Conservation (phyloP, 176 grass and related monocot species). For the bread wheat (Triticum aestivum) region DNA sequence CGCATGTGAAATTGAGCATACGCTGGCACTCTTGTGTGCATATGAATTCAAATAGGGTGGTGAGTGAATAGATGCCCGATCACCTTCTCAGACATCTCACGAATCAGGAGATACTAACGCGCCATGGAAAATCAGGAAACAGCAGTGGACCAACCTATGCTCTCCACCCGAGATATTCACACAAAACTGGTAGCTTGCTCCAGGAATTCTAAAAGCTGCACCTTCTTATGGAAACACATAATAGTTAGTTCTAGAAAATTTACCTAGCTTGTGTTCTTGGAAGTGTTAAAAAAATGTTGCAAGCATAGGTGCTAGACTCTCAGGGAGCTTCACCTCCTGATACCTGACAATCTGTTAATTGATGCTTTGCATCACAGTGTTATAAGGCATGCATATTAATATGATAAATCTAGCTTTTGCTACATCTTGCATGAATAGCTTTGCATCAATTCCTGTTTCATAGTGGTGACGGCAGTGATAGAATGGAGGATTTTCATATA, state of each 20-base stretch:
- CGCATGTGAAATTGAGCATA: neutral
- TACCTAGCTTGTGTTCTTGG: neutral
- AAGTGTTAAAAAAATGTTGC: neutral
- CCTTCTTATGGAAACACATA: neutral
- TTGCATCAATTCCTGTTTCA: neutral
- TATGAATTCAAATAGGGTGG: neutral
- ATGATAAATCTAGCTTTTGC: neutral
- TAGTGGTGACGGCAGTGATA: neutral
- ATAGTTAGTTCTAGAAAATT: neutral
- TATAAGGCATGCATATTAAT: neutral
- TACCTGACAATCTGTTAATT: neutral
- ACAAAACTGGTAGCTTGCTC: neutral
- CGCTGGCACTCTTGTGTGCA: neutral
- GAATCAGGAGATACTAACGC: neutral
- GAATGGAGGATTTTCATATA: neutral
- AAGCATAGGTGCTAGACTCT: constrained; percentile 6
- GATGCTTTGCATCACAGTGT: neutral
- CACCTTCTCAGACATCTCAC: neutral
- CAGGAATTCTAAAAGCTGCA: neutral
- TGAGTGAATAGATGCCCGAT: neutral
- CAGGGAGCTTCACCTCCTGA: neutral
- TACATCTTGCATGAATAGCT: neutral
- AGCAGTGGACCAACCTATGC: neutral
- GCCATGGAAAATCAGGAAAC: neutral
- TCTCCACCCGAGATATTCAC: neutral